Conservation (phyloP, 2,329 filamentous ascomycete genomes). For the Pyricularia grisea region DNA sequence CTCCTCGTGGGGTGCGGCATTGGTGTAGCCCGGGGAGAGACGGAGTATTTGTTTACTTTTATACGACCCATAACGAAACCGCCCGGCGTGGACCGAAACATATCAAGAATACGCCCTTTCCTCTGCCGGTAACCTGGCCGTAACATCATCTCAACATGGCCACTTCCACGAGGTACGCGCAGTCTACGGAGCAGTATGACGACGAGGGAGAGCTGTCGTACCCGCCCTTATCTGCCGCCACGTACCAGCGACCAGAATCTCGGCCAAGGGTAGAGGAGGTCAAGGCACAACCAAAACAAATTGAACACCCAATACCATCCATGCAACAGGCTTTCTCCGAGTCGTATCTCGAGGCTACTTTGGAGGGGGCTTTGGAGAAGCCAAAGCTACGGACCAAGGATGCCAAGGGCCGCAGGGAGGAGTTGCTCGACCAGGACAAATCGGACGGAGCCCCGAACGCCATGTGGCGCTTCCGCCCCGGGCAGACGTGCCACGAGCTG, state of each 20-base stretch:
- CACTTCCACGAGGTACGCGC: background rate
- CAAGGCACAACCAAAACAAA: background rate
- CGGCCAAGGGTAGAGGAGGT: constrained; percentile 7
- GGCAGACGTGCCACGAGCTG: constrained; percentile 75
- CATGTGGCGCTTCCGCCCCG: constrained; percentile 65
- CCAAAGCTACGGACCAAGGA: constrained; percentile 44
- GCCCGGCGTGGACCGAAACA: background rate
- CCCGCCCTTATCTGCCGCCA: background rate
- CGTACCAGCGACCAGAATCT: constrained; percentile 5
- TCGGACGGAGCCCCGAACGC: constrained; percentile 64
- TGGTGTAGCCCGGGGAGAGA: background rate
- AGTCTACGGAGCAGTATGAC: background rate
- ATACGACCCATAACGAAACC: background rate
- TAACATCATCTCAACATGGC: background rate
- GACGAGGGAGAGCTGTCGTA: background rate
- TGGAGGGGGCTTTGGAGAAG: constrained; percentile 33
- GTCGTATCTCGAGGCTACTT: constrained; percentile 63
- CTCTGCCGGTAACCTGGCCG: background rate
- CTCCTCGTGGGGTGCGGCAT: background rate
- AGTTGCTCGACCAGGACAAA: constrained; percentile 57
- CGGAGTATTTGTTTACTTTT: background rate
- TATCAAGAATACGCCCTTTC: background rate
- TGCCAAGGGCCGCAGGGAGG: constrained; percentile 53
- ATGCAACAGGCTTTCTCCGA: constrained; percentile 81
- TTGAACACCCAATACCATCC: constrained; percentile 58